These are phyloP conservation scores for Kuraishia borneana DNA, from an alignment of 805 yeast species.

Conservation along the genomic window DNA sequence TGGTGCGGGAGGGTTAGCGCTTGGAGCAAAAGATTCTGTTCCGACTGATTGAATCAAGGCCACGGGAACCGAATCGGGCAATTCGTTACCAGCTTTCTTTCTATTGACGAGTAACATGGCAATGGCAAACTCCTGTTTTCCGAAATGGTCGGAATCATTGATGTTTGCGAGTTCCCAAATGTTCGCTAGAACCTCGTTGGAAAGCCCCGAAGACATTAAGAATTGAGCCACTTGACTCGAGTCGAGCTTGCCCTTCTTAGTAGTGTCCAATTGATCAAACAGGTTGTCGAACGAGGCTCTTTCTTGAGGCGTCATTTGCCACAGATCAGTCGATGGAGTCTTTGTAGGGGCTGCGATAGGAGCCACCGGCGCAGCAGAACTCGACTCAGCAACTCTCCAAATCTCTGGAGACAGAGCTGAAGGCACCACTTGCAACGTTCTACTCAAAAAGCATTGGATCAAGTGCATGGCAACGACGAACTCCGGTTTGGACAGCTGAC, in stretches of 20 bases:
- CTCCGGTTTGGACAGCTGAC: constrained; percentile 61
- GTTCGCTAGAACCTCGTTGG: constrained; percentile 74
- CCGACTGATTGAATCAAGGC: constrained; percentile 28
- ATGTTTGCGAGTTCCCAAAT: constrained; percentile 95
- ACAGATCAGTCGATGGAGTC: constrained; percentile 16
- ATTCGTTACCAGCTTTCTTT: constrained; percentile 58
- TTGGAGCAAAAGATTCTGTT: constrained; percentile 6
- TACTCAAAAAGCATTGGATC: constrained; percentile 68
- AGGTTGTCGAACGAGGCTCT: constrained; percentile 69
- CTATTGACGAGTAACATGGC: constrained; percentile 91
- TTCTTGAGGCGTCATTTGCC: constrained; percentile 62
- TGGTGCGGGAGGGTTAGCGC: constrained; percentile 6
- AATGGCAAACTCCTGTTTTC: constrained; percentile 76
- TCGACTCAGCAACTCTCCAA: constrained; percentile 18
- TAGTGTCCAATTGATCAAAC: constrained; percentile 68
- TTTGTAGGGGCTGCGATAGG: constrained; percentile 6
- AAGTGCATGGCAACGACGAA: constrained; percentile 93
- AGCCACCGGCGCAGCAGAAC: constrained; percentile 7
- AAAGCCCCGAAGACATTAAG: constrained; percentile 76
- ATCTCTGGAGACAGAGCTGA: constrained; percentile 19
- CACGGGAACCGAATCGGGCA: constrained; percentile 73
- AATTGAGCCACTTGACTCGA: constrained; percentile 82
- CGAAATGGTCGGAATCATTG: constrained; percentile 73
- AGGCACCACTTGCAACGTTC: constrained; percentile 37
- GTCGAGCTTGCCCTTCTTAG: constrained; percentile 47